Conservation (phyloP, 2,329 filamentous ascomycete species). For the Calonectria crousiana region DNA sequence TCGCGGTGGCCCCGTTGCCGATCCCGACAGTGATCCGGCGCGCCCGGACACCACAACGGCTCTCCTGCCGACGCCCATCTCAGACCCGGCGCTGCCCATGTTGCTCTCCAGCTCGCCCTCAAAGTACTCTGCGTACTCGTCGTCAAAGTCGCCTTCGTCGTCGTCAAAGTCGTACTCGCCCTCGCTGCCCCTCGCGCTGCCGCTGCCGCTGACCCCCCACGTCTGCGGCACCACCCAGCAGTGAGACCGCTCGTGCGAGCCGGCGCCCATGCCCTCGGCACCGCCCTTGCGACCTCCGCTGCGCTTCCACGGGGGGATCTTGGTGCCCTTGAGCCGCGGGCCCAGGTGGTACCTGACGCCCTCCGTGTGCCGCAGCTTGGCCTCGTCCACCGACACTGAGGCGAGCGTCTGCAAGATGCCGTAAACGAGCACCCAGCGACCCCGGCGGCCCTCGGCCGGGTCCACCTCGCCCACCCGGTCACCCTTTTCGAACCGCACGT, state of each 20-base stretch:
- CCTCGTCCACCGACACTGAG: conserved; percentile 69
- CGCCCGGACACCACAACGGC: conserved; percentile 17
- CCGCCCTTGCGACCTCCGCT: conserved; percentile 17
- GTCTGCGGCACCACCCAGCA: conserved; percentile 62
- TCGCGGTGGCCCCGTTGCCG: not conserved
- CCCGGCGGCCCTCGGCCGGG: conserved; percentile 67
- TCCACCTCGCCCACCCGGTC: conserved; percentile 65
- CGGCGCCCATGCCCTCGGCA: conserved; percentile 47
- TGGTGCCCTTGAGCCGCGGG: conserved; percentile 57
- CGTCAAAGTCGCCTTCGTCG: conserved; percentile 23
- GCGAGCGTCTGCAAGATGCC: conserved; percentile 71
- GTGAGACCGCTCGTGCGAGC: conserved; percentile 63
- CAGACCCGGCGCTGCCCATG: conserved; percentile 5
- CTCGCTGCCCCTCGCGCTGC: conserved; percentile 21
- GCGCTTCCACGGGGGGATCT: conserved; percentile 67
- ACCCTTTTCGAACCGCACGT: conserved; percentile 67
- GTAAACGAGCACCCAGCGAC: conserved; percentile 73
- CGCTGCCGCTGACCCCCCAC: conserved; percentile 48
- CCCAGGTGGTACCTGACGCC: conserved; percentile 69
- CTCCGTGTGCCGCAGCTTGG: conserved; percentile 63
- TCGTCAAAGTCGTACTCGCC: conserved; percentile 25
- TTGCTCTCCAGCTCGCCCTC: conserved; percentile 4
- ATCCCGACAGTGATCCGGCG: conserved; percentile 4
- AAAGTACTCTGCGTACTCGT: conserved; percentile 23
- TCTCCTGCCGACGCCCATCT: conserved; percentile 7